Base-by-base conservation (phyloP, 495 filamentous ascomycete genomes). In the Penicillium flavigenum region DNA sequence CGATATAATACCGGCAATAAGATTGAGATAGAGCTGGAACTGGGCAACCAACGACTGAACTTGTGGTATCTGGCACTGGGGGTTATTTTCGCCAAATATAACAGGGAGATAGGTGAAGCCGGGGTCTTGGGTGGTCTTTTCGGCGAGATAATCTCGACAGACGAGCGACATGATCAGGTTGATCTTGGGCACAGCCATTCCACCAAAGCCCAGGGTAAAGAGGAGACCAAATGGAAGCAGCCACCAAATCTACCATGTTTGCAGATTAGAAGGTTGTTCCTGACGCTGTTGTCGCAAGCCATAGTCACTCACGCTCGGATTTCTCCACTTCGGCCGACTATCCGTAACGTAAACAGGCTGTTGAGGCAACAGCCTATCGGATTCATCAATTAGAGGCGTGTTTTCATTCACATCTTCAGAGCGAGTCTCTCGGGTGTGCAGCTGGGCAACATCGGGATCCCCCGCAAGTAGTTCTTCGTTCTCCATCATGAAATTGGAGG, bases 191-290 rank as follows among this genome's bases (percentile, higher is more conserved):
- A 95, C 89, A 3, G 89, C 72, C 24, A 87, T 80, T 59, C 89
- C 92, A 20, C 94, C 94, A 65, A 91, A 91, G 0, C 91, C 92
- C 43, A 96, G 74, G 1, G 89, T 88, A 67, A 86, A 91, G 7
- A 95, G 65, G 24, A 88, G 73, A 68, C 89, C 91, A 4, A 89
- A 87, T 0, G 82, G 84, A 10, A 98, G 63, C 16, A 98, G 74
- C 90, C 92, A 98, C 70, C 80, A 90, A 36, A 96, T 81, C 90
- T 96, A 53, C 31, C 22, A 36, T 34, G 19, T 27, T 42, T 34
- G 27, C 36, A 19, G 39, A 57, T 62, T 29, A 65, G 47, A 48
- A 57, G 48, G 41, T 16, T 59, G 44, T 60, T 41, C 31, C 46
- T 26, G 39, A 34, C 27, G 38, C 16, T 38, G 31, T 27, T 19